phyloP scores from a whole-genome alignment of 495 filamentous ascomycete genomes.

The Aspergillus saccharolyticus region DNA sequence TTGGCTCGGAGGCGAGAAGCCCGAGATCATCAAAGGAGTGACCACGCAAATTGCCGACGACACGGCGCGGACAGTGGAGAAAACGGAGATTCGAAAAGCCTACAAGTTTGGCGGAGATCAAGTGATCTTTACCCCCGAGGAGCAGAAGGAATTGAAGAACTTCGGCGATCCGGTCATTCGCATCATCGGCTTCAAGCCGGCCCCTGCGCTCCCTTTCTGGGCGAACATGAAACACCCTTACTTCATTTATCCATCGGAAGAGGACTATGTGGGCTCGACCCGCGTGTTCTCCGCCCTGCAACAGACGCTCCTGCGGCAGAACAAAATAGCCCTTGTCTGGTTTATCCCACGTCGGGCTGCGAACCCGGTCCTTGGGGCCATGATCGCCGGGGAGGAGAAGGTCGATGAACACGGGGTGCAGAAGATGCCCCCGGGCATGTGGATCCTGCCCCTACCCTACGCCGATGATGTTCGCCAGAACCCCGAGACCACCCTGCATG shows the following conservation, averaged over 20 bases:
- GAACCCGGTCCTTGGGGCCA: slow-evolving; percentile 69
- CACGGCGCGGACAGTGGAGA: slow-evolving; percentile 68
- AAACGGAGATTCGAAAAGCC: slow-evolving; percentile 78
- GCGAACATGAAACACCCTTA: slow-evolving; percentile 77
- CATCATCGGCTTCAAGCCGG: slow-evolving; percentile 90
- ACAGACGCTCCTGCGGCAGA: slow-evolving; percentile 70
- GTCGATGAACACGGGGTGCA: slow-evolving; percentile 62
- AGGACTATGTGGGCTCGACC: slow-evolving; percentile 82
- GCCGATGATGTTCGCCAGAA: slow-evolving; percentile 83
- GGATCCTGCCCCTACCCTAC: slow-evolving; percentile 83
- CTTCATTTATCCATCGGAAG: slow-evolving; percentile 94
- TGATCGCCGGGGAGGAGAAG: slow-evolving; percentile 68
- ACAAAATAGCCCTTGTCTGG: slow-evolving; percentile 85
- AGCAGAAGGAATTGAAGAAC: slow-evolving; percentile 66
- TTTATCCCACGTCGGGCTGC: slow-evolving; percentile 78
- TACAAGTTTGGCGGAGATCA: slow-evolving; percentile 95
- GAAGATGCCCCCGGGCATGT: slow-evolving; percentile 76
- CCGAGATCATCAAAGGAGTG: slow-evolving; percentile 69
- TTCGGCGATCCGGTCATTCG: slow-evolving; percentile 80
- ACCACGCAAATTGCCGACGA: slow-evolving; percentile 72
- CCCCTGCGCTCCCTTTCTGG: slow-evolving; percentile 72
- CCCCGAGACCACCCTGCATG: slow-evolving; percentile 52
- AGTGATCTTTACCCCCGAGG: slow-evolving; percentile 77
- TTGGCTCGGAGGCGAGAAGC: slow-evolving; percentile 75
- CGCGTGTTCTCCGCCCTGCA: slow-evolving; percentile 89